Conservation (phyloP, 495 filamentous ascomycete genomes). For the Annulohypoxylon maeteangense region DNA sequence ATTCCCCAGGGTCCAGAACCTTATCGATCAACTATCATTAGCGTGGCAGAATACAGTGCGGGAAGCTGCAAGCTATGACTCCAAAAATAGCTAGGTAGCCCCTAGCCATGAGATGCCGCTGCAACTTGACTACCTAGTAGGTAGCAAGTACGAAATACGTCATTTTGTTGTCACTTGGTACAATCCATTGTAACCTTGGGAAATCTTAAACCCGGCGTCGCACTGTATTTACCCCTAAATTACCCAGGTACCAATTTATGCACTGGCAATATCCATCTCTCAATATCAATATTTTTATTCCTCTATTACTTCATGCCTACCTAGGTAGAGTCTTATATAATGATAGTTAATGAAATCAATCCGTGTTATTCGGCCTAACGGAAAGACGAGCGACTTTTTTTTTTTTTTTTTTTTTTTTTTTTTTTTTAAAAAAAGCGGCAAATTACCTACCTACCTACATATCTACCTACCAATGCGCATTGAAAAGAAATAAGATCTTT, state of each 20-base stretch:
- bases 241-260: neutral
- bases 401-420: too few species aligned
- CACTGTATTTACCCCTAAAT: neutral
- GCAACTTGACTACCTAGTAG: neutral
- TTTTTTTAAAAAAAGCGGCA: neutral
- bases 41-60: constrained; percentile 24
- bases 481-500: too few species aligned
- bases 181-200: neutral
- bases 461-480: too few species aligned
- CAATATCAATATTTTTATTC: neutral
- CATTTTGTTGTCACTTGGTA: neutral
- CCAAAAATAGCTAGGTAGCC: constrained; percentile 16
- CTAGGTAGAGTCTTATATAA: too few species aligned
- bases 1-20: constrained; percentile 21
- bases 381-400: neutral
- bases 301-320: neutral
- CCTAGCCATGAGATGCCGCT: neutral
- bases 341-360: neutral
- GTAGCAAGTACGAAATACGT: constrained; percentile 2
- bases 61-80: neutral
- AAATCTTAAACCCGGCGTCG: neutral
- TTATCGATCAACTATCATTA: constrained; percentile 15
- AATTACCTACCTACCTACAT: neutral
- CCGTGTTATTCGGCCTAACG: neutral
- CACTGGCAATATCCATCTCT: neutral